phyloP scores from a whole-genome alignment of 371 early-diverging fungal species.

The Mucor saturninus region DNA sequence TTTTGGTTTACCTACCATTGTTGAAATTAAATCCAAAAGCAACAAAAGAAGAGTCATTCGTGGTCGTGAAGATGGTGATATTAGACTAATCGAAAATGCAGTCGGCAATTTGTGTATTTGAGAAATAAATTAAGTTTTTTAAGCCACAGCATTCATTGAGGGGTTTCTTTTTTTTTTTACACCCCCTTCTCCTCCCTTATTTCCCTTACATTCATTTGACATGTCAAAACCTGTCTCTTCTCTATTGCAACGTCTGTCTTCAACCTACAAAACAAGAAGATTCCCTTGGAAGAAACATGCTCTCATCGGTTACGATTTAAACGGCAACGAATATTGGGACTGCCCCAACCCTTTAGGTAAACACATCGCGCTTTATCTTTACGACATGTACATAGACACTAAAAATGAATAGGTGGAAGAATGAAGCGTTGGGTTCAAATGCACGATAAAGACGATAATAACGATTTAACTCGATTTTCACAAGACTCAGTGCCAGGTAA shows the following conservation, averaged over 20 bases:
- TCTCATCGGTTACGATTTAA: conserved; percentile 64
- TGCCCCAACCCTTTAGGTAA: conserved; percentile 64
- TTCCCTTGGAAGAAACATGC: conserved; percentile 64
- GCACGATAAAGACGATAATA: conserved; percentile 30
- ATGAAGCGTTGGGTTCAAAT: conserved; percentile 55
- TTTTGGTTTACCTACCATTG: conserved; percentile 35
- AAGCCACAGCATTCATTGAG: not conserved
- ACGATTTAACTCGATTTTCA: conserved; percentile 41
- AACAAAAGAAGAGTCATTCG: conserved; percentile 49
- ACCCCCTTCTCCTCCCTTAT: not conserved
- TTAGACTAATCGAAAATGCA: conserved; percentile 51
- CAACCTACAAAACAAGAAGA: conserved; percentile 39
- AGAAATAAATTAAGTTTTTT: not conserved
- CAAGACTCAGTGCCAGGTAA: conserved; percentile 64
- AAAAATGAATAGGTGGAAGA: conserved; percentile 40
- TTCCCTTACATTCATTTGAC: too few species aligned
- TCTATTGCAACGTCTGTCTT: conserved; percentile 28
- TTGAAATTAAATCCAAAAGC: conserved; percentile 31
- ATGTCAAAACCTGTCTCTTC: conserved; percentile 29
- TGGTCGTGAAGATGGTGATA: conserved; percentile 52
- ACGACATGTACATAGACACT: too few species aligned
- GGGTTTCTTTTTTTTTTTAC: not conserved
- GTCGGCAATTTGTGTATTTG: conserved; percentile 39
- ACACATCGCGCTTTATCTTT: not conserved
- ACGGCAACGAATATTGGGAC: conserved; percentile 78